Conservation (phyloP, 2,329 filamentous ascomycete species). For the Arthrobotrys entomopaga region DNA sequence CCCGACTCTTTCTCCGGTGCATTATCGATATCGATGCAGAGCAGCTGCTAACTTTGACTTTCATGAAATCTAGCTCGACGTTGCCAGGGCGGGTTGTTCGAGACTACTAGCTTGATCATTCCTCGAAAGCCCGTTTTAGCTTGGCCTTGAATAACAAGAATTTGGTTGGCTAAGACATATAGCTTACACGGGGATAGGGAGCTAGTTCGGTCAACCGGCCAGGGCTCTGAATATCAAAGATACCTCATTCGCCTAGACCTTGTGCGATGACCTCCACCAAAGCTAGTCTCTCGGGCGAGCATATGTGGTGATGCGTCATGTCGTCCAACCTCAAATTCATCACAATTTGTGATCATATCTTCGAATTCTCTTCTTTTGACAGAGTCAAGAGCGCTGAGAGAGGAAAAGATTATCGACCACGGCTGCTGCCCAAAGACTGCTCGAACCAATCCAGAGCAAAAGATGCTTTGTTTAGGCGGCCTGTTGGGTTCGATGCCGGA, state of each 20-base stretch:
- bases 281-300: conserved; percentile 19
- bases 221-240: conserved; percentile 29
- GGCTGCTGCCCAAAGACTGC: neutral
- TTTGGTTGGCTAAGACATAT: no score
- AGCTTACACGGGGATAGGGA: neutral
- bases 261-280: conserved; percentile 33
- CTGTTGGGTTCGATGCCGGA: conserved; percentile 52
- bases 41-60: no score
- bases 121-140: no score
- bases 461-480: conserved; percentile 16
- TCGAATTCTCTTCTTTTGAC: neutral
- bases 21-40: conserved; percentile 2
- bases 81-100: no score
- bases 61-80: no score
- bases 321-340: conserved; percentile 51
- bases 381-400: neutral
- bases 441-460: conserved; percentile 20
- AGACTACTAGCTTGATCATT: no score
- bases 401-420: neutral
- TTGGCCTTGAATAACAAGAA: no score
- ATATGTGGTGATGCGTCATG: conserved; percentile 54
- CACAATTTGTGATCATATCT: conserved; percentile 43
- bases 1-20: conserved; percentile 14
- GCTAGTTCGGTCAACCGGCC: conserved; percentile 23
- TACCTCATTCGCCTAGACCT: conserved; percentile 12